Base-by-base conservation (phyloP, 306 rosid species). In the Hippophae rhamnoides region DNA sequence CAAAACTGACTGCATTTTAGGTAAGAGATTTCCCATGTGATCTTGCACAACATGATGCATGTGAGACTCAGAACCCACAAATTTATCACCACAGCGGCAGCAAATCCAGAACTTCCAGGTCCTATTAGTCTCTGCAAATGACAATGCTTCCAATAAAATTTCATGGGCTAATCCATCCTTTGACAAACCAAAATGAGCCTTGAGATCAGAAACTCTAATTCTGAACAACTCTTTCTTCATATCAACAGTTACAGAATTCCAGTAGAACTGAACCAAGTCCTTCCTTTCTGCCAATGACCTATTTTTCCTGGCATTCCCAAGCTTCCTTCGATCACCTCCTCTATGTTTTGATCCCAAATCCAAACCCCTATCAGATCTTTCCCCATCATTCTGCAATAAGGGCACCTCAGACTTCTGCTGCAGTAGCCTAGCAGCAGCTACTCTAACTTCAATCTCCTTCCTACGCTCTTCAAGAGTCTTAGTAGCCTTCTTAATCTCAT, bases 351-450 rank as follows among this genome's bases (percentile, higher is more conserved):
- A 69, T 41, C 72, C 93, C 5, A 71, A 74, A 74, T 87, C 96
- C 72, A 74, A 18, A 45, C 60, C 74, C 61, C 72, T 83, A 11
- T 84, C 93, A 57, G 67, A 78, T 76, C 65, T 80, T n/a, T 78
- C 81, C 46, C 76, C 82, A 57, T 80, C 97, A 46, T 61, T 82
- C 5, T 75, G 81, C 62, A 74, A 57, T 38, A 61, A 90, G 0
- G 88, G 80, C 13, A 78, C 66, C 80, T 80, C 93, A n/a, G 87
- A 76, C 82, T 92, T 82, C 46, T 92, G 95, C 81, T 88, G 99
- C 86, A 93, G 43, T 49, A 93, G 62, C 81, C 99, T 86, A 13
- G 99, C 99, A 13, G 99, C 99, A 10, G 99, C 99, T 9, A 93
- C 95, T 43, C 94, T 78, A 12, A 93, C 99, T 79, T 89, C 99